Base-by-base conservation (phyloP, 257 asterid species). In the Solanum corneliomulleri region DNA sequence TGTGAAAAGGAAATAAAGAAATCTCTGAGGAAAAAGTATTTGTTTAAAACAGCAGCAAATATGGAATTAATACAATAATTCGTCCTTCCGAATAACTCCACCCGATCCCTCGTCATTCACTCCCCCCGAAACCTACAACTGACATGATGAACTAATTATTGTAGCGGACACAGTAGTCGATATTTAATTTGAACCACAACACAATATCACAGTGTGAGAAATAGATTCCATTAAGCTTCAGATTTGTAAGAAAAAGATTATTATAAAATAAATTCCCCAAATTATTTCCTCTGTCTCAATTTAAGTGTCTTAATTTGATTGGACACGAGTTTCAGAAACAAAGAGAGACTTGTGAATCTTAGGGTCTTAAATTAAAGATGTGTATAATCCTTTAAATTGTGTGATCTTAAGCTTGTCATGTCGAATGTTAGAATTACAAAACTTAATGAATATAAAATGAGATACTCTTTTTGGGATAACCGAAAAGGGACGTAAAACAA, bases 1-100 rank as follows among this genome's bases (percentile, higher is more conserved):
- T 23, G 68, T 83, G 88, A 90, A 86, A 72, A 85, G 75, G 44
- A 68, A 83, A 74, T n/a, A 56, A 76, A 78, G 85, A 62, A 70
- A 81, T 86, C 33, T 85, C 69, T 80, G 76, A 81, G 82, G 56
- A 56, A 85, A 86, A 27, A 13, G 6, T 52, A 44, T 45, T 49
- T 29, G 66, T 45, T 45, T 47, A 78, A 45, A 47, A 45, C 39
- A 78, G 16, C 13, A 13, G 27, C 15, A 45, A 78, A 78, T 78
- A 47, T 78, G 68, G 66, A 80, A 80, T 47, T 80, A 80, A 80
- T 35, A 23, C 35, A 71, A 8, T 9, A 33, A 16, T 25, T 33
- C 11, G 14, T 33, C 45, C 45, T 71, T 71, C 78, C 25, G 21
- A 31, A 33, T 31, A 70, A 68, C 76, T 7, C 23, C 70, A 62